These are phyloP conservation scores for Tetrahymena thermophila DNA, from an alignment of 73 alveolate genomes.

Conservation along the genomic window DNA sequence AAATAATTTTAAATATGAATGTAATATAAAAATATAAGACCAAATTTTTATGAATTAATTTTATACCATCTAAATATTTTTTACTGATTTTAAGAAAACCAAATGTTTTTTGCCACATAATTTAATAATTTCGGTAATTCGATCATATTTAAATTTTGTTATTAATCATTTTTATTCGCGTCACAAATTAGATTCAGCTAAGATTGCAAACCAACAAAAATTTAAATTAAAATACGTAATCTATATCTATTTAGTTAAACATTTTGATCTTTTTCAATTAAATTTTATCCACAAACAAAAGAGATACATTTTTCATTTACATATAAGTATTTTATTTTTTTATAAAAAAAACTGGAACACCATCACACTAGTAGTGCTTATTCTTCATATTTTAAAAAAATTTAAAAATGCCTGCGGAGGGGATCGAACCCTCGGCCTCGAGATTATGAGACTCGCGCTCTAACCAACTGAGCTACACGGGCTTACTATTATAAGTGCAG, in stretches of 20 bases:
- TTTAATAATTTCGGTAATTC: no score
- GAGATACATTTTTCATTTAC: neutral
- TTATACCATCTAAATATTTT: no score
- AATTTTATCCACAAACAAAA: neutral
- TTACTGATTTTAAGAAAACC: no score
- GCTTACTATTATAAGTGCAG: neutral
- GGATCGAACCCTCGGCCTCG: conserved; percentile 55
- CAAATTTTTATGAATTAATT: no score
- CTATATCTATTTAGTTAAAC: neutral
- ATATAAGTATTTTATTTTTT: neutral
- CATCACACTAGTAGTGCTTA: neutral
- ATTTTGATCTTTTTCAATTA: neutral
- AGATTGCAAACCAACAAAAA: neutral
- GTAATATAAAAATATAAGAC: no score
- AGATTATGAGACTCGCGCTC: conserved; percentile 57
- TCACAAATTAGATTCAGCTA: neutral
- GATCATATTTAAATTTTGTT: neutral
- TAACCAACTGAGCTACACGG: conserved; percentile 53
- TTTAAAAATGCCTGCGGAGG: conserved; percentile 36
- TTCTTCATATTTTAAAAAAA: neutral
- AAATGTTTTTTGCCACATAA: no score
- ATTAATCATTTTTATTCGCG: neutral
- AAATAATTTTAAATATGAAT: no score
- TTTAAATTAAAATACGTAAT: neutral
- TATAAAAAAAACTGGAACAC: neutral